phyloP scores from a whole-genome alignment of 148 eudicot genomes.

The Camellia granthamiana region DNA sequence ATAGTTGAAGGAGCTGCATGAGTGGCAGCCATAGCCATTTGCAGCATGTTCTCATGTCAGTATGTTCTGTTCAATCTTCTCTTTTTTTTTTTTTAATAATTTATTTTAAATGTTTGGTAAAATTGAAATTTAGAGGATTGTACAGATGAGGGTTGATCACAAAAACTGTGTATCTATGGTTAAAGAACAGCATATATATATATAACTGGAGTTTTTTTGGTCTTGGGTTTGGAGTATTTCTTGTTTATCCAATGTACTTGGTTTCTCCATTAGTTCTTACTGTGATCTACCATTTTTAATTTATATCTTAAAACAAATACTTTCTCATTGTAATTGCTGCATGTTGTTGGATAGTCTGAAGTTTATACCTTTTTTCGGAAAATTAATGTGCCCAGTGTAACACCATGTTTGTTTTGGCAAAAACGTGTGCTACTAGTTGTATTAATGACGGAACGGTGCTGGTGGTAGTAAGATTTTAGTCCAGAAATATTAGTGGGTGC shows the following conservation, averaged over 20 bases:
- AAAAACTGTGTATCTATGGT: constrained; percentile 8
- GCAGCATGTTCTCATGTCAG: not conserved
- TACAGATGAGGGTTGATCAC: constrained; percentile 37
- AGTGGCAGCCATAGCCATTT: not conserved
- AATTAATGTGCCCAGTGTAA: too few relatives aligned
- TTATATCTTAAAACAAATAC: not conserved
- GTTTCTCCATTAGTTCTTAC: not conserved
- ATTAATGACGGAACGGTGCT: too few relatives aligned
- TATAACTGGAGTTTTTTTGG: too few relatives aligned
- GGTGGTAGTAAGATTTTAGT: too few relatives aligned
- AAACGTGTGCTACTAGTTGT: too few relatives aligned
- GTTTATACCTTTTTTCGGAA: too few relatives aligned
- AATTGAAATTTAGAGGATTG: constrained; percentile 35
- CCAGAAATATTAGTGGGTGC: too few relatives aligned
- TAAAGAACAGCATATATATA: not conserved
- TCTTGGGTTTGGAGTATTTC: constrained; percentile 5
- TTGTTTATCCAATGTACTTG: constrained; percentile 21
- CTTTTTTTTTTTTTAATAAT: constrained; percentile 1
- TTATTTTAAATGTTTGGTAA: constrained; percentile 22
- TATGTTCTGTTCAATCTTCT: constrained; percentile 3
- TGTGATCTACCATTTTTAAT: constrained; percentile 12
- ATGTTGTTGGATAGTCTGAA: too few relatives aligned
- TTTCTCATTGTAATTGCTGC: not conserved
- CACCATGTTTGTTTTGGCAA: too few relatives aligned
- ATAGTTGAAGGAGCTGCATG: constrained; percentile 9